phyloP scores from a whole-genome alignment of 2,329 filamentous ascomycete genomes.

The Botryotinia globosa region DNA sequence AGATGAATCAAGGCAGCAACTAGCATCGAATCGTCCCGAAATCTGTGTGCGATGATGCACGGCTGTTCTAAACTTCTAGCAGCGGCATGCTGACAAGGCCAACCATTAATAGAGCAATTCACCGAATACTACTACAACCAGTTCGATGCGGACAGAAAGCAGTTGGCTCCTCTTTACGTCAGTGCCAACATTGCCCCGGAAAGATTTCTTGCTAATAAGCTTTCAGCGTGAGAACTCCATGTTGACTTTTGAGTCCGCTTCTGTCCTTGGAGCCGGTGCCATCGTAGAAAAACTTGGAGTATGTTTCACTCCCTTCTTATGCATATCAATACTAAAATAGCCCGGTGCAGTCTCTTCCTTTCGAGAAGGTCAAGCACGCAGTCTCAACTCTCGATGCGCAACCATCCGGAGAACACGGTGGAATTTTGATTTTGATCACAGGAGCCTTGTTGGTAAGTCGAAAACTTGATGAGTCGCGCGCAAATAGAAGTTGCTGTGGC shows the following conservation, averaged over 20 bases:
- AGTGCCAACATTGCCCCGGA: conserved; percentile 38
- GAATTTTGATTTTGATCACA: conserved; percentile 84
- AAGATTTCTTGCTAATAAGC: conserved; percentile 26
- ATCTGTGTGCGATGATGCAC: neutral
- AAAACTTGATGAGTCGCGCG: neutral
- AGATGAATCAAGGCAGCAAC: neutral
- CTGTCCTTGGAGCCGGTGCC: conserved; percentile 57
- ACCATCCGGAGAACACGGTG: conserved; percentile 63
- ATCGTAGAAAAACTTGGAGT: conserved; percentile 85
- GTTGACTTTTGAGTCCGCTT: conserved; percentile 83
- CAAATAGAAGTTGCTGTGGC: conserved; percentile 23
- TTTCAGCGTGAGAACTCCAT: conserved; percentile 76
- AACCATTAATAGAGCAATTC: conserved; percentile 67
- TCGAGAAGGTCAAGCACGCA: conserved; percentile 76
- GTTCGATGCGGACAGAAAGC: conserved; percentile 71
- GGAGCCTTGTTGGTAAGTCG: conserved; percentile 73
- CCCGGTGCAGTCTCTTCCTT: conserved; percentile 64
- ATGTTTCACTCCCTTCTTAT: conserved; percentile 37
- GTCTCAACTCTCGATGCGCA: conserved; percentile 79
- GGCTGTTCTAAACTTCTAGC: conserved; percentile 10
- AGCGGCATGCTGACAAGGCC: conserved; percentile 23
- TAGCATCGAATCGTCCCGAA: neutral
- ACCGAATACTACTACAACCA: conserved; percentile 86
- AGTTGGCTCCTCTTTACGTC: conserved; percentile 77
- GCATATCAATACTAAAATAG: conserved; percentile 21